Percentiles rank a stretch among this genome's conserved stretches.
Conservation (phyloP, 345 rosid genomes). For the Corchorus olitorius region DNA sequence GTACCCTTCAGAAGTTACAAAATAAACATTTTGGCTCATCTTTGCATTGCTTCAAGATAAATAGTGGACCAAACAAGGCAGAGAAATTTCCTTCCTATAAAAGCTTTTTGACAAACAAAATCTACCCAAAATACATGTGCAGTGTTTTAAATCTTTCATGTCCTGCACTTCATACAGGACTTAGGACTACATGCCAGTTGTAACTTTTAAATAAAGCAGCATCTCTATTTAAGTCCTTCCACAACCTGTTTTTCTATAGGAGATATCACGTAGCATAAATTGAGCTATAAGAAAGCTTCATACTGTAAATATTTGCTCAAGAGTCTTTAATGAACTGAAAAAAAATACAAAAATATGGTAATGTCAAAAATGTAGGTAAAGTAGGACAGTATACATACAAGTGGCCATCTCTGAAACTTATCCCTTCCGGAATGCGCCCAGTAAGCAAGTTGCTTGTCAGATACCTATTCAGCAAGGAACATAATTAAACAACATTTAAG, state of each 20-base stretch:
- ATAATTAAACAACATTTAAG: background rate
- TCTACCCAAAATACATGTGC: too few relatives aligned
- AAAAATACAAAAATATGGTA: background rate
- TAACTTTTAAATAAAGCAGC: too few relatives aligned
- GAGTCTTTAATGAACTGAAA: background rate
- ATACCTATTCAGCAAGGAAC: constrained; percentile 8
- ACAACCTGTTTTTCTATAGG: background rate
- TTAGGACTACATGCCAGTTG: too few relatives aligned
- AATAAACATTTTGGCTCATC: too few relatives aligned
- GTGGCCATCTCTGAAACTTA: background rate
- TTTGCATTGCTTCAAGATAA: too few relatives aligned
- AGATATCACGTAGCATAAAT: background rate
- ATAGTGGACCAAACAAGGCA: too few relatives aligned
- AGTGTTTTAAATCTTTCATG: too few relatives aligned
- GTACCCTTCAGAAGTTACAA: too few relatives aligned
- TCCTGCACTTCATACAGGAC: too few relatives aligned
- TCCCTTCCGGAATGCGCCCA: constrained; percentile 7
- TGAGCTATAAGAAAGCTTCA: background rate
- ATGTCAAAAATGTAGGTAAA: background rate
- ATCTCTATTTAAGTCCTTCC: background rate
- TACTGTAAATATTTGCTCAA: background rate
- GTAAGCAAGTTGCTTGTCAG: constrained; percentile 11
- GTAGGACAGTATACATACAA: background rate
- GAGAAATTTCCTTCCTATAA: too few relatives aligned
- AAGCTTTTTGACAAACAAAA: too few relatives aligned